Conservation (phyloP, 2,329 filamentous ascomycete genomes). For the Xylariaceae sp. region DNA sequence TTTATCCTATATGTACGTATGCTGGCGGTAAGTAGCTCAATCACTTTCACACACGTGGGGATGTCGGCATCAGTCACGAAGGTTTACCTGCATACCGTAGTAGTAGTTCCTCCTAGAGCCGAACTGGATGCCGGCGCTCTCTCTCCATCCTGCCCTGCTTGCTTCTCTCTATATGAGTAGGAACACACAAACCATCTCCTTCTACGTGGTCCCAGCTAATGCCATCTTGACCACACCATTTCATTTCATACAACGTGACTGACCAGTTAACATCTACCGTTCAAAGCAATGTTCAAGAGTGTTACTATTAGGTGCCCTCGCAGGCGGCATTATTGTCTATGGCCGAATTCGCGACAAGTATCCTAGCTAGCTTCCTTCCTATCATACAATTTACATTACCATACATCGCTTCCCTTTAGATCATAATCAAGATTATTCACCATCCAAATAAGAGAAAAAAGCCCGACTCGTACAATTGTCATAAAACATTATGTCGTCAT, state of each 20-base stretch:
- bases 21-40: not conserved
- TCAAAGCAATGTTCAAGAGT: no score
- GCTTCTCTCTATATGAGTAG: no score
- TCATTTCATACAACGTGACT: no score
- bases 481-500: conserved; percentile 21
- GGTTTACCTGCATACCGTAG: no score
- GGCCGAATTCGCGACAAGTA: not conserved
- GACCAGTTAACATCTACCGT: no score
- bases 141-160: no score
- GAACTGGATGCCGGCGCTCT: no score
- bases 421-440: not conserved
- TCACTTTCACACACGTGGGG: not conserved
- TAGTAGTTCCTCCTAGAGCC: no score
- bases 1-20: not conserved
- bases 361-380: not conserved
- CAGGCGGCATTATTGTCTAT: not conserved
- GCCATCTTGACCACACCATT: no score
- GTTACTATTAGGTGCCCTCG: not conserved
- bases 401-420: not conserved
- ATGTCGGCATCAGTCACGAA: not conserved
- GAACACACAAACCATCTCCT: no score
- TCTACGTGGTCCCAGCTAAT: not conserved
- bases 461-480: not conserved
- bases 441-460: not conserved
- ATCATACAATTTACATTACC: not conserved